phyloP scores from a whole-genome alignment of 2,329 filamentous ascomycete genomes.

The Setomelanomma holmii region DNA sequence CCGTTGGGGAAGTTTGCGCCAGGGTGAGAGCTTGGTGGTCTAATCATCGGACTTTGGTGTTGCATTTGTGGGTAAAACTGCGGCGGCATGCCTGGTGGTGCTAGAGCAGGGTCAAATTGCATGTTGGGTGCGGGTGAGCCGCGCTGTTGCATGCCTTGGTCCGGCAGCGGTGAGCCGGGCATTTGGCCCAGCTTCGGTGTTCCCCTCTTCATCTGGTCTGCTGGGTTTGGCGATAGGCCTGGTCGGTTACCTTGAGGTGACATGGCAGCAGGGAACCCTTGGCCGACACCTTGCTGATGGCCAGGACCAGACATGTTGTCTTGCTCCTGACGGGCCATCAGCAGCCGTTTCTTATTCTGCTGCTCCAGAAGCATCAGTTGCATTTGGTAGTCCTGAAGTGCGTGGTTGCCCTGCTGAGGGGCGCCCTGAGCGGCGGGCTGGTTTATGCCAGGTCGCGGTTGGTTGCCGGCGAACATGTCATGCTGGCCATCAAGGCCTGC shows the following conservation, averaged over 20 bases:
- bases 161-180: slow-evolving; percentile 71
- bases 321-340: slow-evolving; percentile 84
- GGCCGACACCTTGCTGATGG: slow-evolving; percentile 57
- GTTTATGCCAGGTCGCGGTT: slow-evolving; percentile 54
- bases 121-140: slow-evolving; percentile 66
- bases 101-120: slow-evolving; percentile 58
- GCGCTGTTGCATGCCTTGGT: slow-evolving; percentile 69
- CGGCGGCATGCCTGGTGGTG: slow-evolving; percentile 55
- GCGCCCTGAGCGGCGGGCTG: slow-evolving; percentile 65
- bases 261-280: slow-evolving; percentile 68
- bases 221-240: slow-evolving; percentile 77
- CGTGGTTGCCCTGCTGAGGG: slow-evolving; percentile 72
- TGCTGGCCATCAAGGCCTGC: slow-evolving; percentile 53
- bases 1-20: slow-evolving; percentile 66
- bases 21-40: slow-evolving; percentile 56
- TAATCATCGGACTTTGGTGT: slow-evolving; percentile 58
- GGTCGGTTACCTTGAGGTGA: slow-evolving; percentile 73
- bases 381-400: slow-evolving; percentile 88
- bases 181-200: slow-evolving; percentile 77
- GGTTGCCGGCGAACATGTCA: slow-evolving; percentile 46
- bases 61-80: slow-evolving; percentile 47
- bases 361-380: slow-evolving; percentile 86
- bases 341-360: slow-evolving; percentile 84
- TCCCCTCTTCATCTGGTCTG: slow-evolving; percentile 79
- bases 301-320: slow-evolving; percentile 67